A percentile compares a stretch with the other conserved stretches of the same genome.
Evolutionary conservation across 176 grass and related monocot genomes (phyloP).

Genomic region (Dendrocalamus sinicus): DNA sequence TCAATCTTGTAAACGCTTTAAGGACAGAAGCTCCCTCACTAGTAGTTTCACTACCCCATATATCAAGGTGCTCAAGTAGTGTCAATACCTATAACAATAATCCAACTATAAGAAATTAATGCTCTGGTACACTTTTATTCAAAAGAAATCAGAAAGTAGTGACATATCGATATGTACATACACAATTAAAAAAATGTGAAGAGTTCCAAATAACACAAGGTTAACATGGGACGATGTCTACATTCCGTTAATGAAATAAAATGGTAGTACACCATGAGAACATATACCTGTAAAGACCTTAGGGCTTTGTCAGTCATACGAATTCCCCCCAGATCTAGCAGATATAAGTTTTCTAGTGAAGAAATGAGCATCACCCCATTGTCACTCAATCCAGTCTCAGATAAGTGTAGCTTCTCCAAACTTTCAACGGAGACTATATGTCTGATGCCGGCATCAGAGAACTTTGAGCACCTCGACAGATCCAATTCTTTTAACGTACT

Average conservation of each 20-base stretch:
- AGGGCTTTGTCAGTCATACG: constrained; percentile 63
- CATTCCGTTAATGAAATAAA: background rate
- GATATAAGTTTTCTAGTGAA: constrained; percentile 57
- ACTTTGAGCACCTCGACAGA: constrained; percentile 78
- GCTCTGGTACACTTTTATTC: background rate
- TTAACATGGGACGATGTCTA: background rate
- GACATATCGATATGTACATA: background rate
- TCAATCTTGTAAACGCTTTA: constrained; percentile 61
- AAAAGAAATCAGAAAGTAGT: constrained; percentile 34
- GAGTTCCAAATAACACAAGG: background rate
- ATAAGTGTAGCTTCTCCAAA: constrained; percentile 78
- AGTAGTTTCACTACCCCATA: constrained; percentile 82
- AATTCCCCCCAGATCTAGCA: constrained; percentile 85
- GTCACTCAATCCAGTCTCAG: constrained; percentile 70
- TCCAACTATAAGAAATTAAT: constrained; percentile 15
- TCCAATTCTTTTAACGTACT: constrained; percentile 71
- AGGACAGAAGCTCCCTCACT: constrained; percentile 67
- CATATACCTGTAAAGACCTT: constrained; percentile 65
- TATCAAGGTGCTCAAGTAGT: constrained; percentile 79
- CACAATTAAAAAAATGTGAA: constrained; percentile 4
- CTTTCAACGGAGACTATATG: constrained; percentile 73
- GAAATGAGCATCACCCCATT: constrained; percentile 71
- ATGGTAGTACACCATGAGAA: background rate
- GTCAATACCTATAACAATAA: constrained; percentile 67
- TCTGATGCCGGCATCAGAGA: constrained; percentile 74